Percentiles rank a stretch among this genome's conserved stretches.
phyloP scores from a whole-genome alignment of 1,284 basidiomycete genomes.

The Hypsizygus ulmarius region DNA sequence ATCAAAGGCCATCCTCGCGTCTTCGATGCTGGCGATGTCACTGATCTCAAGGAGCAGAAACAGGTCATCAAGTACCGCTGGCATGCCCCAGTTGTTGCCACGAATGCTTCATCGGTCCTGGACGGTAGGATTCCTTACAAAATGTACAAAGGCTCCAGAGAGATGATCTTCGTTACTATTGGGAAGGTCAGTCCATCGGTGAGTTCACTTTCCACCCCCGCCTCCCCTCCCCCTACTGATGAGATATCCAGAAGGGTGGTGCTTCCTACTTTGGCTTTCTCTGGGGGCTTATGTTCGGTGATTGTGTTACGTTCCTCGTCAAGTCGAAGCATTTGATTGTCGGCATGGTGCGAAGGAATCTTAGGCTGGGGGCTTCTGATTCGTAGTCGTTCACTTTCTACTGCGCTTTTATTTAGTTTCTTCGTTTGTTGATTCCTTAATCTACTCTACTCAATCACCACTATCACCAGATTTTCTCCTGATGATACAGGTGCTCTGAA shows the following conservation, averaged over 20 bases:
- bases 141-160: conserved; percentile 48
- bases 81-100: conserved; percentile 44
- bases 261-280: conserved; percentile 43
- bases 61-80: conserved; percentile 45
- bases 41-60: conserved; percentile 58
- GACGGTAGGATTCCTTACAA: conserved; percentile 31
- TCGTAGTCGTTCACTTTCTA: neutral
- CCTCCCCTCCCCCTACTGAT: neutral
- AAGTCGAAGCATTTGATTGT: conserved; percentile 22
- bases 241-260: conserved; percentile 41
- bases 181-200: conserved; percentile 40
- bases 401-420: too few relatives aligned
- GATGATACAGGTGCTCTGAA: too few relatives aligned
- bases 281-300: conserved; percentile 40
- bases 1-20: conserved; percentile 44
- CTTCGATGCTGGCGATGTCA: conserved; percentile 62
- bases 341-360: conserved; percentile 1
- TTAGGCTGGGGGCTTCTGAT: conserved; percentile 5
- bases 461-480: too few relatives aligned
- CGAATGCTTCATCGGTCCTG: conserved; percentile 50
- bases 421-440: too few relatives aligned
- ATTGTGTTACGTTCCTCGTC: conserved; percentile 24
- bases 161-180: conserved; percentile 55
- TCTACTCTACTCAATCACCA: too few relatives aligned
- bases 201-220: neutral